Conservation (phyloP, 208 protist species). For the Trypanosoma theileri region DNA sequence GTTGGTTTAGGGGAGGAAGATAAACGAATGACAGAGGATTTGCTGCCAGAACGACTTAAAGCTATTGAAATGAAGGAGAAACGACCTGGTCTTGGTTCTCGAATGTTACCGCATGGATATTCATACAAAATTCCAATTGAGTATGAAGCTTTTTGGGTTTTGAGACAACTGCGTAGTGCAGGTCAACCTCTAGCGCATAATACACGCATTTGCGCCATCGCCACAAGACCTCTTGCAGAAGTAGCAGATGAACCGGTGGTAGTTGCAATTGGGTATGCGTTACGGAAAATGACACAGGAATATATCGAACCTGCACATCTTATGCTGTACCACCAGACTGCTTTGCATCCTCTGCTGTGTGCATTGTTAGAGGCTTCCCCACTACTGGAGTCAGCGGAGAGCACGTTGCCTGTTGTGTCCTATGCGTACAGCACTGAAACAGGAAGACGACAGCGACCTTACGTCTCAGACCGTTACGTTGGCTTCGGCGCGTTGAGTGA, state of each 20-base stretch:
- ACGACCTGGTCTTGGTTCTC: conserved; percentile 44
- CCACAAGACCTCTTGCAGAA: conserved; percentile 41
- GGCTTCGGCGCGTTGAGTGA: conserved; percentile 51
- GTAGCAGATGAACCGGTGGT: conserved; percentile 70
- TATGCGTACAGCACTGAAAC: conserved; percentile 75
- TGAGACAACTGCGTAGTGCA: conserved; percentile 67
- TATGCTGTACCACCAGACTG: conserved; percentile 83
- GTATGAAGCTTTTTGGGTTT: conserved; percentile 81
- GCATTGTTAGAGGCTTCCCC: conserved; percentile 66
- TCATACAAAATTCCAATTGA: conserved; percentile 56
- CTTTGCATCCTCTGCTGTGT: conserved; percentile 67
- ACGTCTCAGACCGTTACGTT: conserved; percentile 55
- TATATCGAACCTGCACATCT: conserved; percentile 74
- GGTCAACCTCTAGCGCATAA: conserved; percentile 83
- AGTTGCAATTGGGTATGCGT: conserved; percentile 61
- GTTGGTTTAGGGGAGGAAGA: conserved; percentile 59
- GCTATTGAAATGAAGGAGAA: conserved; percentile 40
- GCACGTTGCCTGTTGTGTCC: conserved; percentile 48
- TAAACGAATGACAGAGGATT: conserved; percentile 37
- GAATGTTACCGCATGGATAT: conserved; percentile 43
- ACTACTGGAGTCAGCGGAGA: conserved; percentile 54
- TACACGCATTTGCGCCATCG: conserved; percentile 65
- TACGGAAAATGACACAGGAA: conserved; percentile 74
- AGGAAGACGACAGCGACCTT: conserved; percentile 64
- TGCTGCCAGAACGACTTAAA: conserved; percentile 67